Base-by-base conservation (phyloP, 495 filamentous ascomycete species). In the Trichoderma erinaceum region DNA sequence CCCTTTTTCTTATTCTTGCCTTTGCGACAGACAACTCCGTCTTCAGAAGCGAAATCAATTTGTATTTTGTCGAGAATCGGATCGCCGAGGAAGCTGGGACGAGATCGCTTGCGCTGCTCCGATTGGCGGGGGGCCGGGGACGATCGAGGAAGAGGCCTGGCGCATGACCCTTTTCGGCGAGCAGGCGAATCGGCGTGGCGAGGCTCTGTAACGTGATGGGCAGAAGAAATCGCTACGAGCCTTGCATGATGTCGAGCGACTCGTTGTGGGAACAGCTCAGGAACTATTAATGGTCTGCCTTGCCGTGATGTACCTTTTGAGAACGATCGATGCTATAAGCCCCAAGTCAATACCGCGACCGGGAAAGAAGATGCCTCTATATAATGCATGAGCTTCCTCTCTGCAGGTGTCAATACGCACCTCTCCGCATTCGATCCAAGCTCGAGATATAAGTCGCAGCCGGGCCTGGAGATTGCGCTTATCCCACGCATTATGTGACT, bases 21-120 rank as follows among this genome's bases (percentile, higher is more conserved):
- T 4, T 75, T 79, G 67, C 84, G 77, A 66, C 83, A 76, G 5
- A 73, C 66, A 67, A 85, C 81, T 8, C 83, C 81, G 18, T 80
- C 78, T 46, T 83, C 72, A n/a, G 78, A 78, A 3, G 70, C 68
- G 41, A 84, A 77, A 70, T 85, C 80, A 61, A 85, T 72, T 25
- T 67, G 69, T n/a, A 73, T 38, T 38, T 6, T 65, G n/a, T 73
- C 70, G 65, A 71, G 71, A 48, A 67, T 76, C 27, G 78, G 78
- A 66, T 77, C 74, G 21, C 48, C 61, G 41, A 76, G 46, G 27
- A 77, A 63, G 63, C 68, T 72, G 21, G 71, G 58, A 13, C 16
- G n/a, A 10, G 73, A 69, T 29, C 63, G 70, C 25, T 67, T 29
- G 41, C 61, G 64, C 44, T 61, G 68, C 29, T 35, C 56, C 4